These are phyloP conservation scores for Paramecium biaurelia DNA, from an alignment of 73 alveolate genomes.

Conservation along the genomic window DNA sequence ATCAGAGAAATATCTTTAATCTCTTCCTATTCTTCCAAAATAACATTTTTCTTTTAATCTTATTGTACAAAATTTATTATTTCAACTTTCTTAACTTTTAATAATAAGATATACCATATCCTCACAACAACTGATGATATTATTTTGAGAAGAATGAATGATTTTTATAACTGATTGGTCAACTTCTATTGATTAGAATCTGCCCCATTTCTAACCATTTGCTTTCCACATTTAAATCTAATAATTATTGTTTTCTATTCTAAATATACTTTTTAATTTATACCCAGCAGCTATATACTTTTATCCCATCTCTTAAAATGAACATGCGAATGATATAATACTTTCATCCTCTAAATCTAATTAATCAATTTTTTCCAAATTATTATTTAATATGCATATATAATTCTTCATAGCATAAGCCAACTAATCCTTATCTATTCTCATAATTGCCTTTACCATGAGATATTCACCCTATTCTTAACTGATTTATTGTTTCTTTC, in stretches of 20 bases:
- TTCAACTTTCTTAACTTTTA: neutral
- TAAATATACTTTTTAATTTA: neutral
- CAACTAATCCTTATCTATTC: neutral
- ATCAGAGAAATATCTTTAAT: neutral
- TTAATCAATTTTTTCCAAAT: no score
- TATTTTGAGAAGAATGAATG: neutral
- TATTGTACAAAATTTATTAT: neutral
- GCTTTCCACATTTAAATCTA: neutral
- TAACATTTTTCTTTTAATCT: neutral
- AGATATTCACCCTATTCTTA: neutral
- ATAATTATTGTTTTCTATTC: neutral
- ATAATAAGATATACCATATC: neutral
- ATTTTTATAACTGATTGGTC: neutral
- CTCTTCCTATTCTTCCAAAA: neutral
- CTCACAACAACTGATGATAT: neutral
- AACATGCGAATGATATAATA: neutral
- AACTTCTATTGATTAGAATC: neutral
- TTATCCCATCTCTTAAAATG: neutral
- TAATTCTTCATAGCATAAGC: neutral
- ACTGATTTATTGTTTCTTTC: neutral
- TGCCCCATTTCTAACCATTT: neutral
- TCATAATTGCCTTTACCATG: neutral
- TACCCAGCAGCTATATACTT: neutral
- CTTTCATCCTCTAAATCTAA: no score
- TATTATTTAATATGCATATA: neutral